Evolutionary conservation across 371 early-diverging fungal genomes (phyloP), one percentile per base, ranked within the genome.

Genomic region (Globomyces sp.): DNA sequence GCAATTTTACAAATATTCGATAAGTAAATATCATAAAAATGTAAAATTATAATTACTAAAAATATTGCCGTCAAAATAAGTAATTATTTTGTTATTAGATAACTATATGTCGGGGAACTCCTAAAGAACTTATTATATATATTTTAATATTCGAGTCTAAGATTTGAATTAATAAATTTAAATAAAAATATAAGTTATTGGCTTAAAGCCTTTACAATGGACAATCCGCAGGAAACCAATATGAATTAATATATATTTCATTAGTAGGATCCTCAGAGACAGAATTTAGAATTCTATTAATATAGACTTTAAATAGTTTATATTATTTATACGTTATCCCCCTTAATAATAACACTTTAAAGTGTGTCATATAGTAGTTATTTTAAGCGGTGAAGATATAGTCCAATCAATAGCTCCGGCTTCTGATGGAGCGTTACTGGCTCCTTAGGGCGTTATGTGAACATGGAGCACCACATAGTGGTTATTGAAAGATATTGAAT

Each of bases 201-300:
- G n/a, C n/a, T n/a, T n/a, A n/a, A n/a, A n/a, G n/a, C n/a, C n/a
- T 36, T 51, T 72, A 72, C 68, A 24, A 48, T 68, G 52, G 70
- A 49, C 46, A 64, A 67, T 65, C 67, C 49, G 67, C 67, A 67
- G 67, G 67, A 67, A 67, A 64, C 67, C 67, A 67, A 67, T 39
- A 24, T 9, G 13, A 47, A 66, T 59, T n/a, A 57, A 53, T 34
- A 11, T 37, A 64, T 11, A 65, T 49, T 75, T 84, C 59, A 79
- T 75, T 68, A 65, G 64, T 84, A 78, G 73, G 84, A 84, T 71
- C 81, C 81, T 66, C 58, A 73, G 68, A 71, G 62, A 72, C 71
- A 48, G 49, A 69, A 39, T 48, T 60, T 13, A 46, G 55, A n/a
- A n/a, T n/a, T n/a, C n/a, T n/a, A n/a, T n/a, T n/a, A n/a, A n/a